Evolutionary conservation across 768 basidiomycete genomes (phyloP).

Genomic region (Russula sp.): DNA sequence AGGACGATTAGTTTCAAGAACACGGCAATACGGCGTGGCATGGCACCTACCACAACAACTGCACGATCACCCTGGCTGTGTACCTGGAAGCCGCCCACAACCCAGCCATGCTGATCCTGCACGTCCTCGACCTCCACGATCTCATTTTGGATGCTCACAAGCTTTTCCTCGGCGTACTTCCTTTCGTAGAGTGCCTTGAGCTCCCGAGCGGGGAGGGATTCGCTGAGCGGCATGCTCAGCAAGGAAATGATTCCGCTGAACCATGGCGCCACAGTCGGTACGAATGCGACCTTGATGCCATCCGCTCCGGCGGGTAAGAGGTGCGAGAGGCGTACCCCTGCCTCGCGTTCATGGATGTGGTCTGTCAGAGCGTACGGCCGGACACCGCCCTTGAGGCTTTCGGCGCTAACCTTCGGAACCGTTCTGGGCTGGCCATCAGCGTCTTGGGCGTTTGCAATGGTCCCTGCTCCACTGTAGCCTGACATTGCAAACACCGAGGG

Average conservation of each 20-base stretch:
- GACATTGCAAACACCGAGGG: conserved; percentile 91
- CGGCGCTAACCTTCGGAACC: conserved; percentile 73
- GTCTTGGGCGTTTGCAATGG: conserved; percentile 57
- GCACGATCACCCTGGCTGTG: conserved; percentile 84
- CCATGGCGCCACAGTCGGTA: conserved; percentile 86
- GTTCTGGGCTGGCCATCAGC: conserved; percentile 64
- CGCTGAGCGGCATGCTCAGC: conserved; percentile 69
- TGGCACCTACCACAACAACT: conserved; percentile 75
- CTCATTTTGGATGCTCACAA: conserved; percentile 59
- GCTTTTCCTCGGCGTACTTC: conserved; percentile 66
- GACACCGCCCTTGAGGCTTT: conserved; percentile 66
- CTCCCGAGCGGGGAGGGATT: conserved; percentile 61
- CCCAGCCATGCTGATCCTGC: conserved; percentile 81
- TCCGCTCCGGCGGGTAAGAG: conserved; percentile 37
- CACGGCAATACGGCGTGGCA: not conserved
- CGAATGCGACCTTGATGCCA: conserved; percentile 64
- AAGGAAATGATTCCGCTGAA: conserved; percentile 95
- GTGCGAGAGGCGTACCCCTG: conserved; percentile 69
- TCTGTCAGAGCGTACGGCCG: conserved; percentile 88
- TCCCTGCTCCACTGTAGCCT: conserved; percentile 94
- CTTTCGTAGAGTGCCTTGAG: conserved; percentile 67
- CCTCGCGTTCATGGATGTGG: conserved; percentile 98
- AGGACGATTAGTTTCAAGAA: not conserved
- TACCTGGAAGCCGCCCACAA: conserved; percentile 89
- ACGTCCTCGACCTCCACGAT: conserved; percentile 72